Percentiles rank a stretch among this genome's conserved stretches.
Conservation (phyloP, 495 filamentous ascomycete genomes). For the Podospora conica region DNA sequence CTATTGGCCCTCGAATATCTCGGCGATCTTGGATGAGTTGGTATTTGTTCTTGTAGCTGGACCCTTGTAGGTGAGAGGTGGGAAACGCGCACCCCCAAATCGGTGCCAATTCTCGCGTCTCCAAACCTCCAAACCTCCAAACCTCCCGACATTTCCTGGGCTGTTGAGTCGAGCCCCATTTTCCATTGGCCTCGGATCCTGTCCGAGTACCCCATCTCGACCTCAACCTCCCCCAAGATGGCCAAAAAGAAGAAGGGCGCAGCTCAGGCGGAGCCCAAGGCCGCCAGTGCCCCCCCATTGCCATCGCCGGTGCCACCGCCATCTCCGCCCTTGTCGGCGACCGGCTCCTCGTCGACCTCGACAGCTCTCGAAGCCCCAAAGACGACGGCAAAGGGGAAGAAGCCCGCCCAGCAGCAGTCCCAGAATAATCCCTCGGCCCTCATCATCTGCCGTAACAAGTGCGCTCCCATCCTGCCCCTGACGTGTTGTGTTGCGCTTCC, state of each 20-base stretch:
- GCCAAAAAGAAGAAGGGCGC: slow-evolving; percentile 14
- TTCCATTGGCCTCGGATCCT: background rate
- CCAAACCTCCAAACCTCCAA: background rate
- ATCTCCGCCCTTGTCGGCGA: background rate
- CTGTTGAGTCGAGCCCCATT: background rate
- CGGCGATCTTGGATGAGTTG: too few relatives aligned
- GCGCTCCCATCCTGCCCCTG: background rate
- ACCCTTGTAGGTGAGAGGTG: too few relatives aligned
- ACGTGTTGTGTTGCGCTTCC: too few relatives aligned
- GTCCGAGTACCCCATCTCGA: background rate
- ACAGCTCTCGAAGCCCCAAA: background rate
- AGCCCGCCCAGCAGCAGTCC: background rate
- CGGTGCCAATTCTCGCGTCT: background rate
- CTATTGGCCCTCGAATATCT: background rate
- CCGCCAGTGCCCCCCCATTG: slow-evolving; percentile 3
- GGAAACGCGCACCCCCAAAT: background rate
- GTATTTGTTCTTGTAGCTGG: too few relatives aligned
- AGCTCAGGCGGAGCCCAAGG: background rate
- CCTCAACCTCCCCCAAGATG: slow-evolving; percentile 10
- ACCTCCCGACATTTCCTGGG: background rate
- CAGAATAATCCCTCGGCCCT: slow-evolving; percentile 6
- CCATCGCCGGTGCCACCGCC: background rate
- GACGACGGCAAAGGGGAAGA: slow-evolving; percentile 14
- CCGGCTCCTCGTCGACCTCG: background rate
- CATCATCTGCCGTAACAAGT: slow-evolving; percentile 20